Base-by-base conservation (phyloP, 2,329 filamentous ascomycete species). In the Microsporum ferrugineum region DNA sequence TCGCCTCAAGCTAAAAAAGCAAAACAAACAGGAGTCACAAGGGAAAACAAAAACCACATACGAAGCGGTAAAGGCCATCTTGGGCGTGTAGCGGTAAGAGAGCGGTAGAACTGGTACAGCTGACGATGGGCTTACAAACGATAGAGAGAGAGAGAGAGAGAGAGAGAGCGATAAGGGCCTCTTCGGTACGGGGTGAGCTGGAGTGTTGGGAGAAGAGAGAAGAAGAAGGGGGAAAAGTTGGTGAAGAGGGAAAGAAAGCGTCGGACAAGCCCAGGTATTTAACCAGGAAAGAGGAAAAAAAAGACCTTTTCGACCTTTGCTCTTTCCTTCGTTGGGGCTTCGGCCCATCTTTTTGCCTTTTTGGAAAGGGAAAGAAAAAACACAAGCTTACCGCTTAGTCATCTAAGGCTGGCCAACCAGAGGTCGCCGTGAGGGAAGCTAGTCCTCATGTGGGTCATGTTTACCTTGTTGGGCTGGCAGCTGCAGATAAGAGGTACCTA, bases 11-110 rank as follows among this genome's bases (percentile, higher is more conserved):
- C 43, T 27, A 8, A 47, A 47, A 10, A 47, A 47, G 43, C 23
- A 47, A 43, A 47, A 47, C 43, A 47, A 38, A 39, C 17, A 34
- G 41, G 34, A 39, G 57, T 56, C 38, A 63, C 57, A 55, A 61
- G 63, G 63, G 53, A 39, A 33, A 10, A 43, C 2, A n/a, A 43
- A 12, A 43, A 5, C 39, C 59, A 77, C 76, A 77, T 74, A 78
- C 76, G 76, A 78, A 65, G 76, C 76, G 66, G 76, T 78, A 73
- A 78, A 77, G 74, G 76, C 72, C 76, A 78, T 85, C 70, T 62
- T 78, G 77, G 66, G 36, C n/a, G 29, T 41, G 51, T n/a, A 45
- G 17, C 33, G 7, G 55, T 34, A 27, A 41, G 27, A 8, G 36
- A 51, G 38, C 45, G 55, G 33, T 8, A 17, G 33, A 41, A 23